Evolutionary conservation across 2,329 filamentous ascomycete species (phyloP), one percentile per base, ranked within the genome.

Genomic region (Curvularia sp.): DNA sequence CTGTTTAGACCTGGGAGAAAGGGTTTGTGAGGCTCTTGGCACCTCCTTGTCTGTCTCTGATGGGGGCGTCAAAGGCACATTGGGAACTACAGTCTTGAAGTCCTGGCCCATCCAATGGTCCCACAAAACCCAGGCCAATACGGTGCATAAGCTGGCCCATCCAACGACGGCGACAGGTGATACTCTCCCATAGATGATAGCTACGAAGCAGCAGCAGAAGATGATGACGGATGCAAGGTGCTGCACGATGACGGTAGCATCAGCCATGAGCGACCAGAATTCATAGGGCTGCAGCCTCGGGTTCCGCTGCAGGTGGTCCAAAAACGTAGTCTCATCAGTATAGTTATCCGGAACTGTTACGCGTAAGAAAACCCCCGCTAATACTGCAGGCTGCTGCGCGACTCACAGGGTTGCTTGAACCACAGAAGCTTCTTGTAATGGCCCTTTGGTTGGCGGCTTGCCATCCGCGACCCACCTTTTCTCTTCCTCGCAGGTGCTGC

Each of bases 391-490:
- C 20, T 39, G 5, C 12, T 10, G 18, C 15, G 5, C 10, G 10
- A 79, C 88, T 64, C 81, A 93, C 91, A 97, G 33, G 91, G 91
- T 76, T 98, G 95, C 79, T 96, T 97, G 73, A 99, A 93, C 95
- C 95, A 99, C 55, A 99, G 85, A 65, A 99, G 80, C 81, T 98
- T 98, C 84, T 96, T 96, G 91, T 94, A 98, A 10, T 86, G 86
- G 50, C 87, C 86, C 72, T 89, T 91, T 64, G 89, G 84, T 69
- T 87, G 83, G 47, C 90, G 84, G 66, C 88, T 91, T 49, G 86
- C 81, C 65, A 87, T 90, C 18, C 87, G 83, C 42, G 84, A 84
- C 55, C 85, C 80, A 30, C 84, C 80, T 56, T 82, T 79, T 49
- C 81, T 81, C 65, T 81, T 82, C 67, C 70, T 78, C 18, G 63